A percentile compares a stretch with the other conserved stretches of the same genome.
These are phyloP conservation scores for Lentinula guzmanii DNA, from an alignment of 768 basidiomycete genomes.

Conservation along the genomic window DNA sequence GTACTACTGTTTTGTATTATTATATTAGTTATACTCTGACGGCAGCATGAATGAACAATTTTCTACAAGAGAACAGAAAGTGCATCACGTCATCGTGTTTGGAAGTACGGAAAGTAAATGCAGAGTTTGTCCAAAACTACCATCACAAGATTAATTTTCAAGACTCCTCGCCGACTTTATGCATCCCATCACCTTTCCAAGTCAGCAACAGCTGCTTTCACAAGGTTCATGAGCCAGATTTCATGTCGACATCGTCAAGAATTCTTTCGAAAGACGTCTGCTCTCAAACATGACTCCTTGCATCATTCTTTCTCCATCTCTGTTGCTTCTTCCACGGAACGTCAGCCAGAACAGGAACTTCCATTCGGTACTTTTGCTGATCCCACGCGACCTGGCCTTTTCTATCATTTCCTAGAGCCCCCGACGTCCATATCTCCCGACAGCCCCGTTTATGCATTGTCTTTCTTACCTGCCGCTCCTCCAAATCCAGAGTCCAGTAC, in stretches of 20 bases:
- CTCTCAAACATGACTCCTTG: background rate
- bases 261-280: background rate
- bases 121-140: background rate
- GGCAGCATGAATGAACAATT: background rate
- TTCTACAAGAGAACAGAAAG: background rate
- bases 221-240: background rate
- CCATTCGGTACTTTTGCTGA: slow-evolving; percentile 31
- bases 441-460: slow-evolving; percentile 55
- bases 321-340: background rate
- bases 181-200: background rate
- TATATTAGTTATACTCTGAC: background rate
- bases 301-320: background rate
- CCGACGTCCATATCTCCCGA: slow-evolving; percentile 41
- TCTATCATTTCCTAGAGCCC: slow-evolving; percentile 58
- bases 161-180: background rate
- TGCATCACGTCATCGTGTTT: background rate
- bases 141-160: background rate
- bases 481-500: slow-evolving; percentile 38
- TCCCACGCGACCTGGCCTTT: slow-evolving; percentile 58
- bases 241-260: background rate
- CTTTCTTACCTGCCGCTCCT: slow-evolving; percentile 49
- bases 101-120: background rate
- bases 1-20: background rate
- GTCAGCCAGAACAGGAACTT: background rate
- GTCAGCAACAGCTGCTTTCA: background rate